These are phyloP conservation scores for Leucocoprinus leucothites DNA, from an alignment of 768 basidiomycete genomes.

Conservation along the genomic window DNA sequence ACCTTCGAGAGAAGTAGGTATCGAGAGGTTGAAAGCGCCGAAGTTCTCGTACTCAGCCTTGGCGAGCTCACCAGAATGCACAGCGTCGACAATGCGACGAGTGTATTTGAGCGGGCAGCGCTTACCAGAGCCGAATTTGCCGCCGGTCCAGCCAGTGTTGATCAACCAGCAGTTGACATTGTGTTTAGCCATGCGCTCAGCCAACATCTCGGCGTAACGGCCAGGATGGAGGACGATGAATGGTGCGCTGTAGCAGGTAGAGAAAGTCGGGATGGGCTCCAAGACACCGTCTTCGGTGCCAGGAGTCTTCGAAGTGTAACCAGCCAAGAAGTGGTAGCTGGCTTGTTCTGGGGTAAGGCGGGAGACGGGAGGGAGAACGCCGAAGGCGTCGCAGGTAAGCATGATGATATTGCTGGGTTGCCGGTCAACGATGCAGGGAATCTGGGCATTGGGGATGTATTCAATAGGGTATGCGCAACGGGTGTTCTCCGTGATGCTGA, in stretches of 20 bases:
- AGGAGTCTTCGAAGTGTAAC: constrained; percentile 99
- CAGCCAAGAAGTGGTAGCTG: constrained; percentile 95
- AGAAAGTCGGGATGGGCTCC: constrained; percentile 98
- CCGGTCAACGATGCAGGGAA: constrained; percentile 82
- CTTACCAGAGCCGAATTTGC: constrained; percentile 88
- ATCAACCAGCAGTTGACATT: constrained; percentile 96
- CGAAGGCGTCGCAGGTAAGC: constrained; percentile 97
- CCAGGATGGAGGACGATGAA: constrained; percentile 98
- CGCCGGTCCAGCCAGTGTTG: constrained; percentile 98
- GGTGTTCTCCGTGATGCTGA: constrained; percentile 98
- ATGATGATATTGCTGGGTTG: constrained; percentile 96
- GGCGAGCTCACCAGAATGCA: constrained; percentile 90
- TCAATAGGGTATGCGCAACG: constrained; percentile 99
- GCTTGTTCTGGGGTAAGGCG: constrained; percentile 93
- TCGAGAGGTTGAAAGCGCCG: constrained; percentile 75
- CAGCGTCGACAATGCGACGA: constrained; percentile 93
- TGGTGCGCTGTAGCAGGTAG: constrained; percentile 98
- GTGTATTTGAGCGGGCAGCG: constrained; percentile 97
- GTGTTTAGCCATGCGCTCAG: constrained; percentile 86
- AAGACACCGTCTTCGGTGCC: constrained; percentile 98
- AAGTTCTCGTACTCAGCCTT: constrained; percentile 86
- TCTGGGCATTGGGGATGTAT: constrained; percentile 91
- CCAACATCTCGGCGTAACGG: constrained; percentile 96
- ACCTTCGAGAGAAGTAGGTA: constrained; percentile 80
- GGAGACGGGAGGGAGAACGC: constrained; percentile 94